Conservation (phyloP, 768 basidiomycete species). For the Lactarius hatsudake region DNA sequence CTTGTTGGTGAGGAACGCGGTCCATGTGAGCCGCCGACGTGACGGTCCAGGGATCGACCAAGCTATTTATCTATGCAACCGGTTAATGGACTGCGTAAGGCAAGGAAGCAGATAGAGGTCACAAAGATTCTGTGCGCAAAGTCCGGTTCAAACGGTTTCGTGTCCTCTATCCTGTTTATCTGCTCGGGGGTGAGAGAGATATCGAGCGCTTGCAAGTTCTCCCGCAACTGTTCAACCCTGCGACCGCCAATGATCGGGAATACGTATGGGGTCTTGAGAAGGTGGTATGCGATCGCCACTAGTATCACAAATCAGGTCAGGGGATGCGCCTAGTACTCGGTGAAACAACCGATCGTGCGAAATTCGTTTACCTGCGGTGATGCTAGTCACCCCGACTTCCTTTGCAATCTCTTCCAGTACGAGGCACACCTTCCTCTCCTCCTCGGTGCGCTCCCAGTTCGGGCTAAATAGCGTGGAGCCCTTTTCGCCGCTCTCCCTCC, state of each 20-base stretch:
- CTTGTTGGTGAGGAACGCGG: background rate
- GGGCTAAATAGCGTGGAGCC: slow-evolving; percentile 33
- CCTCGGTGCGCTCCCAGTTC: slow-evolving; percentile 22
- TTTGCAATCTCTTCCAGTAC: slow-evolving; percentile 45
- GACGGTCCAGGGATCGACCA: background rate
- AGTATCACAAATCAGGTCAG: background rate
- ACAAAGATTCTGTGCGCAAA: slow-evolving; percentile 35
- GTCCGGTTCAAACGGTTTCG: slow-evolving; percentile 39
- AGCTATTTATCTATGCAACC: background rate
- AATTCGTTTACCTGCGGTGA: slow-evolving; percentile 43
- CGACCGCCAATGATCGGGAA: slow-evolving; percentile 53
- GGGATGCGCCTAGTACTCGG: background rate
- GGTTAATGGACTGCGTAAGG: background rate
- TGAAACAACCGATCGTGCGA: background rate
- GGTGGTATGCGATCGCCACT: slow-evolving; percentile 52
- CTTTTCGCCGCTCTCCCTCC: slow-evolving; percentile 34
- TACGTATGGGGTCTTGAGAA: slow-evolving; percentile 49
- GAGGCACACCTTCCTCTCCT: slow-evolving; percentile 21
- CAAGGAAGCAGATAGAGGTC: background rate
- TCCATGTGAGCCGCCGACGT: background rate
- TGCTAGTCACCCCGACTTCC: slow-evolving; percentile 46
- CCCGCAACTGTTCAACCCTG: slow-evolving; percentile 49
- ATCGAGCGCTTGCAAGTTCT: slow-evolving; percentile 51
- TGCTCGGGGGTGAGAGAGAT: slow-evolving; percentile 43
- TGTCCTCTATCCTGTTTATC: slow-evolving; percentile 45